phyloP scores from a whole-genome alignment of 768 basidiomycete species.

The Suillus ampliporus region DNA sequence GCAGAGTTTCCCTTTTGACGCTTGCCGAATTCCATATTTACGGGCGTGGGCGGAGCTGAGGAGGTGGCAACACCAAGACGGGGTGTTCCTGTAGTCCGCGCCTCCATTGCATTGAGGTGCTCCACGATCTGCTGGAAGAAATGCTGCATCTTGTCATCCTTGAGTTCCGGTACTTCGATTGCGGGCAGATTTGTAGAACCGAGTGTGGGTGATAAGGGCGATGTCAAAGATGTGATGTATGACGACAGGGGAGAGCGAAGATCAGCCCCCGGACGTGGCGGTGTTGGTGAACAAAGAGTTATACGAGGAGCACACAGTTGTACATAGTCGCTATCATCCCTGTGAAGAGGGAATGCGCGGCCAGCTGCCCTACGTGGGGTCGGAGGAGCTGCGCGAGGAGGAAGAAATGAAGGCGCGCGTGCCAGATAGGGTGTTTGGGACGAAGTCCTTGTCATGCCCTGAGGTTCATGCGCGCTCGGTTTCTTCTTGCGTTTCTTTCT shows the following conservation, averaged over 20 bases:
- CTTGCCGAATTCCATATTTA: slow-evolving; percentile 27
- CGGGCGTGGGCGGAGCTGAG: slow-evolving; percentile 19
- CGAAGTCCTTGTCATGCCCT: slow-evolving; percentile 26
- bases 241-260: slow-evolving; percentile 25
- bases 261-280: slow-evolving; percentile 24
- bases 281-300: slow-evolving; percentile 32
- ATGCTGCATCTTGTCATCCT: slow-evolving; percentile 77
- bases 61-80: slow-evolving; percentile 12
- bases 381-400: slow-evolving; percentile 60
- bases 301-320: slow-evolving; percentile 29
- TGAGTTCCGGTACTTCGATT: slow-evolving; percentile 68
- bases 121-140: slow-evolving; percentile 89
- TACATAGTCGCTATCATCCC: slow-evolving; percentile 21
- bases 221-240: slow-evolving; percentile 32
- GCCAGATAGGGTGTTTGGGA: slow-evolving; percentile 32
- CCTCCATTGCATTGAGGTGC: slow-evolving; percentile 77
- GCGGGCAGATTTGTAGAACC: slow-evolving; percentile 42
- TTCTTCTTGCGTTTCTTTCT: slow-evolving; percentile 42
- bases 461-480: slow-evolving; percentile 34
- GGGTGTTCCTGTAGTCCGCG: slow-evolving; percentile 44
- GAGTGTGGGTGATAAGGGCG: slow-evolving; percentile 40
- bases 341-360: slow-evolving; percentile 26
- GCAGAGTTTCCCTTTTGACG: slow-evolving; percentile 17
- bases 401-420: slow-evolving; percentile 45
- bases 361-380: slow-evolving; percentile 62